phyloP scores from a whole-genome alignment of 1,139 yeast genomes.

The Kluyveromyces sp. region DNA sequence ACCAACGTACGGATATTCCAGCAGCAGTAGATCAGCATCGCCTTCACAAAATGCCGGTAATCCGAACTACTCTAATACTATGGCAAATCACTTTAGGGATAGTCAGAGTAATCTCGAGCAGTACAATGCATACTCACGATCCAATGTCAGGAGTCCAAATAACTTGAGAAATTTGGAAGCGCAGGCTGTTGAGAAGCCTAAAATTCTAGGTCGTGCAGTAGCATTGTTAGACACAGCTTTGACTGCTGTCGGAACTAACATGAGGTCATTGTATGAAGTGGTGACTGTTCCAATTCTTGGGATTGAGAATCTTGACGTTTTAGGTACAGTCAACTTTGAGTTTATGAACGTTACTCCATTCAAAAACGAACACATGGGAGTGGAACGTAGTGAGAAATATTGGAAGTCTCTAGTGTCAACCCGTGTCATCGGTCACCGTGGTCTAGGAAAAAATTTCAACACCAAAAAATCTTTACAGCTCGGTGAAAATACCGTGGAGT shows the following conservation, averaged over 20 bases:
- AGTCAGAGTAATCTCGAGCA: background rate
- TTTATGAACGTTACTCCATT: conserved; percentile 68
- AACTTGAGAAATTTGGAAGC: background rate
- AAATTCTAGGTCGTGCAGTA: conserved; percentile 78
- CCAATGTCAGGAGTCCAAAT: background rate
- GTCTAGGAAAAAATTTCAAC: conserved; percentile 78
- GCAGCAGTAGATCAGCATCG: conserved; percentile 7
- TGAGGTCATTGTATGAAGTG: conserved; percentile 59
- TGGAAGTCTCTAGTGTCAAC: conserved; percentile 90
- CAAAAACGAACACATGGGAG: conserved; percentile 59
- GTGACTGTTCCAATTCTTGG: conserved; percentile 77
- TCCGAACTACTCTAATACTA: background rate
- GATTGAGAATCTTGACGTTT: conserved; percentile 58
- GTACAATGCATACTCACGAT: background rate
- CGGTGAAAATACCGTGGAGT: conserved; percentile 93
- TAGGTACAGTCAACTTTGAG: conserved; percentile 76
- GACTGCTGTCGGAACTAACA: conserved; percentile 63
- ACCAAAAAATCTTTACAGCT: conserved; percentile 74
- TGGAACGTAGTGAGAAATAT: conserved; percentile 62
- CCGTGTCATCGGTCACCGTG: conserved; percentile 93
- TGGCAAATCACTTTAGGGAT: background rate
- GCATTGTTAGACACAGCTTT: conserved; percentile 61
- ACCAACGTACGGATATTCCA: conserved; percentile 70
- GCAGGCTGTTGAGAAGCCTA: conserved; percentile 25
- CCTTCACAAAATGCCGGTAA: background rate